A percentile compares a stretch with the other conserved stretches of the same genome.
phyloP scores from a whole-genome alignment of 2,329 filamentous ascomycete genomes.

The Trichophaea hybrida region DNA sequence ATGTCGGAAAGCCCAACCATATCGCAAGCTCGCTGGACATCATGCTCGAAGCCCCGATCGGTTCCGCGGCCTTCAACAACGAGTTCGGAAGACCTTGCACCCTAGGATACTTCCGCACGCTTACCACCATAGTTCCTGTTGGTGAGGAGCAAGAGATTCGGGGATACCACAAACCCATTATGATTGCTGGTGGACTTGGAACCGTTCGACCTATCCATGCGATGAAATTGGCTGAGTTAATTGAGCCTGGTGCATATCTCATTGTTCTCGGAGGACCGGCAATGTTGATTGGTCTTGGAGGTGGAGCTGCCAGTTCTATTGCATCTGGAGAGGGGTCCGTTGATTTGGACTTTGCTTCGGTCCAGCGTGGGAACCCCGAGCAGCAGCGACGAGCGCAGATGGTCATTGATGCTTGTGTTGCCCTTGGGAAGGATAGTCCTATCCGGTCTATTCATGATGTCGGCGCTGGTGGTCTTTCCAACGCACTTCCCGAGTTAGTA shows the following conservation, averaged over 20 bases:
- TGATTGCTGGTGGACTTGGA: constrained; percentile 91
- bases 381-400: constrained; percentile 92
- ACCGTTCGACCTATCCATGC: constrained; percentile 84
- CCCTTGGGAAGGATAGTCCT: constrained; percentile 69
- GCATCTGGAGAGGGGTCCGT: constrained; percentile 77
- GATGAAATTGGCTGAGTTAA: constrained; percentile 64
- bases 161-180: constrained; percentile 96
- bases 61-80: constrained; percentile 91
- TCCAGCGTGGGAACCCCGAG: constrained; percentile 92
- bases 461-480: constrained; percentile 75
- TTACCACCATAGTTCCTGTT: constrained; percentile 55
- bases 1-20: constrained; percentile 78
- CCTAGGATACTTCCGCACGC: constrained; percentile 78
- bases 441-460: constrained; percentile 98
- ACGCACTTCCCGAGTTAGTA: constrained; percentile 75
- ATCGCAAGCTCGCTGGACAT: constrained; percentile 91
- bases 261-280: constrained; percentile 90
- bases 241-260: constrained; percentile 74
- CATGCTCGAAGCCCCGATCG: constrained; percentile 93
- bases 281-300: constrained; percentile 94
- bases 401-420: constrained; percentile 88
- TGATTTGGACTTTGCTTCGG: constrained; percentile 90
- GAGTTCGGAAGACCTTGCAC: constrained; percentile 88
- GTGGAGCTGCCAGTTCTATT: constrained; percentile 85
- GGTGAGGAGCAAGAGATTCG: constrained; percentile 54